Percentiles rank a stretch among this genome's conserved stretches.
phyloP scores from a whole-genome alignment of 768 basidiomycete genomes.

The Serpula lacrymans region DNA sequence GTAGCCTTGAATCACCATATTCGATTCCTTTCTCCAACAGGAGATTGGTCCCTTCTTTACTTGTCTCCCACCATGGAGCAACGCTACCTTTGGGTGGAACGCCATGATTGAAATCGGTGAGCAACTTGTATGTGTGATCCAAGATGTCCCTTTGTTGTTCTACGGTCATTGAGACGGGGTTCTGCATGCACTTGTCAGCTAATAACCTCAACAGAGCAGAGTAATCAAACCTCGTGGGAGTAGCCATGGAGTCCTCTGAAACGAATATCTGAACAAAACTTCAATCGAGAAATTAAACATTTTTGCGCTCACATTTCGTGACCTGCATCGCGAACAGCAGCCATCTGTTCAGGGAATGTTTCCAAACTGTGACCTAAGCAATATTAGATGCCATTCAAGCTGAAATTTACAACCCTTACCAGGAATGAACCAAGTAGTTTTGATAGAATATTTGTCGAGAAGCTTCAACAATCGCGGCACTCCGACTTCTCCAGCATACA shows the following conservation, averaged over 20 bases:
- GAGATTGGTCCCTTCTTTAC: conserved; percentile 60
- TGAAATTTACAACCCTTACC: conserved; percentile 32
- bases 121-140: conserved; percentile 58
- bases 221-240: conserved; percentile 53
- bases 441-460: conserved; percentile 66
- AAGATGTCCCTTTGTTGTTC: conserved; percentile 72
- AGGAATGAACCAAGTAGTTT: conserved; percentile 75
- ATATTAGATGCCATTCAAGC: neutral
- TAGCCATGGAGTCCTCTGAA: conserved; percentile 64
- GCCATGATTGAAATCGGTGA: conserved; percentile 64
- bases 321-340: conserved; percentile 64
- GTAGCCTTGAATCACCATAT: conserved; percentile 50
- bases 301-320: conserved; percentile 55
- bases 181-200: conserved; percentile 31
- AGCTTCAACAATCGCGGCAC: conserved; percentile 64
- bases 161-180: conserved; percentile 54
- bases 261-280: no score
- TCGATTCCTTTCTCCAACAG: conserved; percentile 70
- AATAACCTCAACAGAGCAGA: neutral
- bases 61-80: conserved; percentile 81
- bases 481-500: conserved; percentile 77
- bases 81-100: conserved; percentile 59
- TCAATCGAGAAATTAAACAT: neutral
- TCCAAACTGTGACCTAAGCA: conserved; percentile 62
- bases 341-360: conserved; percentile 71